Evolutionary conservation across 257 asterid species (phyloP), one percentile per base, ranked within the genome.

Genomic region (Nyctanthes arbortristis): DNA sequence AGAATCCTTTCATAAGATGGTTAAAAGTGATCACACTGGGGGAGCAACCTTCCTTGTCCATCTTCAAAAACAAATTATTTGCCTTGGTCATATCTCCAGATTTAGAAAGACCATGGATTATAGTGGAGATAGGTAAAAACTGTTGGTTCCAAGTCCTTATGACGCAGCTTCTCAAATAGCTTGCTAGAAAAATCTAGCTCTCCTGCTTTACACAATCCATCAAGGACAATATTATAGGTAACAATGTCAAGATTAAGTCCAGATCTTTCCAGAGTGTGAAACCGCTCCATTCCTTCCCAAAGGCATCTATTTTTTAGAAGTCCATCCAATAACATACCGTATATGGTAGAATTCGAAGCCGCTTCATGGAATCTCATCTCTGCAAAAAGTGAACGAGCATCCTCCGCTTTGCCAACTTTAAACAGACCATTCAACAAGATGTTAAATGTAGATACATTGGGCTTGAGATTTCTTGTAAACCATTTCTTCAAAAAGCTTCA

Each of bases 1-100:
- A 84, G 71, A 70, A 83, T 66, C 93, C 95, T 57, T 82, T 86
- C 89, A 89, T 84, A 30, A 91, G 89, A 0, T 84, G 75, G 73
- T 91, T 85, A 70, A 78, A 89, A 24, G 79, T 74, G 56, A 77
- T 78, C 35, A 82, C 61, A 68, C 84, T 81, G 31, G 89, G 89
- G 72, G 73, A 40, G 73, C 81, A 78, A 20, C 90, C 93, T 27
- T 67, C 79, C 33, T 59, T 73, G 57, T 89, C 94, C 89, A 87
- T 87, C 63, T 79, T 77, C 58, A 57, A 28, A 73, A 87, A 85
- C 76, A 89, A 65, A 73, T 64, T 31, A 73, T 61, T 70, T 64
- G 92, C 92, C 74, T 80, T 80, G 40, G 82, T 88, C 36, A 87
- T 56, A 37, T 79, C 79, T 14, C 88, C 85, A 5, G 57, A 40